Base-by-base conservation (phyloP, 192 early-diverging fungal species). In the Gaertneriomyces semiglobifer region DNA sequence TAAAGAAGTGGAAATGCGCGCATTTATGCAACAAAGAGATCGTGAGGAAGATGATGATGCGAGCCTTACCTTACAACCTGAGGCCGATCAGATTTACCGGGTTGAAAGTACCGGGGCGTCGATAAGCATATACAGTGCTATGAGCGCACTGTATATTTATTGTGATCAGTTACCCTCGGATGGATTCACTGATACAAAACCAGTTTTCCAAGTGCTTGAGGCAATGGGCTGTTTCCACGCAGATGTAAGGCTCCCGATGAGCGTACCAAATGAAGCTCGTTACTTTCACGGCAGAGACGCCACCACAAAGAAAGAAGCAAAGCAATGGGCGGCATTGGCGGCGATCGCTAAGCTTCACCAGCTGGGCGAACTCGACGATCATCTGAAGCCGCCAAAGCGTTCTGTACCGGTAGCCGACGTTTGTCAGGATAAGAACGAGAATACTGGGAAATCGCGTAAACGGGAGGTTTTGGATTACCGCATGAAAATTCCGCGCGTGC, bases 81-180 rank as follows among this genome's bases (percentile, higher is more conserved):
- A 19, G 3, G 55, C 25, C 38, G 72, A 61, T 18, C 53, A 77
- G 11, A 76, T 84, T 6, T 92, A 61, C 43, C 16, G 10, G 5
- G 62, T 71, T 16, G 33, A 55, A 43, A 51, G 38, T 42, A 71
- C 69, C 6, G 62, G 62, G 1, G 69, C 69, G 4, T 40, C 62
- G 6, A 19, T 71, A 14, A 71, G 53, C n/a, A 16, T 64, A 10
- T 42, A n/a, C 19, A 20, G 16, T 3, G 53, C 62, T 14, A 63
- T 64, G 14, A 20, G 60, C 18, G 25, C 33, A 0, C 39, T 71
- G n/a, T 58, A 89, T 73, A 78, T 82, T 41, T 97, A 92, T 62
- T 93, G 93, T 56, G 74, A 74, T 25, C 61, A 77, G 1, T 80
- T 97, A n/a, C 88, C 94, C 0, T 63, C 75, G 10, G 91, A 94